Base-by-base conservation (phyloP, 2,329 filamentous ascomycete species). In the Sodiomyces alkalinus region DNA sequence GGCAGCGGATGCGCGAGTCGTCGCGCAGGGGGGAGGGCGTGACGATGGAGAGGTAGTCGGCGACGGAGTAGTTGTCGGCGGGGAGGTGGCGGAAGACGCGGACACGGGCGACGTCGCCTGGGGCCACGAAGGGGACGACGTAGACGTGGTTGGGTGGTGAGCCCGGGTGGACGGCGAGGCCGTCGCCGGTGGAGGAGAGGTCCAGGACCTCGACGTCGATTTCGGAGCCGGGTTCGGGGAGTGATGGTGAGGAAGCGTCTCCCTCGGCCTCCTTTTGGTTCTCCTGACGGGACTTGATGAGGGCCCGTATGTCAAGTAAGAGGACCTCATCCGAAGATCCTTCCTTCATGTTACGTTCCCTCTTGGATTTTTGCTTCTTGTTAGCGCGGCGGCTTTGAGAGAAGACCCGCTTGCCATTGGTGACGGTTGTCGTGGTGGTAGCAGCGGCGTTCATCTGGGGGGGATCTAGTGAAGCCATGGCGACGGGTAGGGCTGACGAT, bases 101-200 rank as follows among this genome's bases (percentile, higher is more conserved):
- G 36, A 80, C 79, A 33, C 68, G 72, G 33, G 81, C 76, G 3
- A 61, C 65, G 51, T 98, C 90, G 17, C 90, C 90, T 0, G 90
- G 86, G 2, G 87, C 67, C 14, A 78, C 69, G 48, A 94, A 98
- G 4, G 87, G 85, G 2, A 96, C 77, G 28, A 90, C 76, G 46
- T 86, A 94, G 49, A 94, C 62, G 34, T 65, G 67, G 30, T 51
- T 44, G 54, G 56, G 77, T 63, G 31, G 58, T n/a, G 60, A 62
- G 34, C 70, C 66, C 17, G 70, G 56, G n/a, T 71, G 68, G 33
- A 81, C 60, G 4, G 80, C 90, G 31, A 98, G 66, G 3, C 83
- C 90, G 41, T 96, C 90, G 29, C 90, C 90, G 0, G 82, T 93
- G 0, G 87, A 96, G 0, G 87, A 92, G 19, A 96, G 62, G 39